Evolutionary conservation across 345 rosid genomes (phyloP).

Genomic region (Anacardium occidentale): DNA sequence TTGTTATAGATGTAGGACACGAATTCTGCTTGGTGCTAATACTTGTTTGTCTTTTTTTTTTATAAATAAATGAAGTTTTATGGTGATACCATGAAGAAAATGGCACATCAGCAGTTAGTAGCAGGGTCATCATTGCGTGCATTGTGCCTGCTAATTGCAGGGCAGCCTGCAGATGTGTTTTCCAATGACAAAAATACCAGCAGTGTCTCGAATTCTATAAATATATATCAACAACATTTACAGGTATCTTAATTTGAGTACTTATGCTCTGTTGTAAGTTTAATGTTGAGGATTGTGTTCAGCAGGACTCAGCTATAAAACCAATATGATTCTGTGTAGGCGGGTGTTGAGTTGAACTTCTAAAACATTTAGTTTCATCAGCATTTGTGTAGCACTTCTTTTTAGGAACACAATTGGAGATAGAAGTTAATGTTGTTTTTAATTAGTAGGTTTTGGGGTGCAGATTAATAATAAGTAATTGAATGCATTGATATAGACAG

Average conservation of each 20-base stretch:
- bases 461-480: too few species aligned
- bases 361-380: too few species aligned
- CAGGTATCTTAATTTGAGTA: slow-evolving; percentile 25
- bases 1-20: slow-evolving; percentile 4
- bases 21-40: slow-evolving; percentile 12
- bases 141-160: slow-evolving; percentile 44
- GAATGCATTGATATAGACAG: too few species aligned
- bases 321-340: too few species aligned
- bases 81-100: slow-evolving; percentile 42
- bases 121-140: slow-evolving; percentile 47
- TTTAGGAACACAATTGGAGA: too few species aligned
- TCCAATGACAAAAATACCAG: slow-evolving; percentile 19
- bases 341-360: too few species aligned
- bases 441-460: too few species aligned
- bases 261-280: not conserved
- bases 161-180: slow-evolving; percentile 46
- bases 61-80: slow-evolving; percentile 36
- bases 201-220: slow-evolving; percentile 29
- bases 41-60: slow-evolving; percentile 11
- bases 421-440: too few species aligned
- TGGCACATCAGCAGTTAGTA: slow-evolving; percentile 41
- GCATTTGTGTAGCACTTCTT: too few species aligned
- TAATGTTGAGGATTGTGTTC: too few species aligned
- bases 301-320: too few species aligned
- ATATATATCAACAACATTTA: slow-evolving; percentile 26